Base-by-base conservation (phyloP, 768 basidiomycete genomes). In the Porpolomopsis calyptriformis region DNA sequence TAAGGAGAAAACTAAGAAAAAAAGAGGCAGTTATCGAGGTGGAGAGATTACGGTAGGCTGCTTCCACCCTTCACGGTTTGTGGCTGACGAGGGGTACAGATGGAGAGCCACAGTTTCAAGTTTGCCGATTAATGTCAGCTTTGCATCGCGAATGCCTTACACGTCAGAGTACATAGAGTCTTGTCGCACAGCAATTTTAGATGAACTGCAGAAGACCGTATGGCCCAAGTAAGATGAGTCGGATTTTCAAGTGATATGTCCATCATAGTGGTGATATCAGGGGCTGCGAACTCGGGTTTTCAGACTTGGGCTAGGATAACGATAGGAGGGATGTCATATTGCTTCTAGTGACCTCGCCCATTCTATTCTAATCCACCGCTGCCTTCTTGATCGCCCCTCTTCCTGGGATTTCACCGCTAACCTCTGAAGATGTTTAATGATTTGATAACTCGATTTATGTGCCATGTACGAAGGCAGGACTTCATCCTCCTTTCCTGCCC, bases 1-100 rank as follows among this genome's bases (percentile, higher is more conserved):
- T 45, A 99, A 98, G 65, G 94, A 96, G 73, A 99, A 99, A 67
- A 97, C 96, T 69, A 99, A 98, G 78, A 98, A 98, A 69, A 99
- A 99, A 68, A 72, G 86, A 55, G 94, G 92, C 2, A 90, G 84
- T 50, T 97, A 97, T 64, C 77, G 78, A 37, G 92, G 94, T 10
- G 94, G 94, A 33, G 88, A 93, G 59, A 99, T 99, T 50, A 94
- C 92, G 40, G 90, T 93, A 53, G 60, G 76, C 18, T 44, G 48
- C 39, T 25, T 24, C 29, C 3, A 31, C 39, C 49, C 37, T 48
- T 6, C 9, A n/a, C n/a, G n/a, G 25, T 8, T 33, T 26, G 26
- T 10, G 20, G 24, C 20, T 47, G 40, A 11, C 47, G 23, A 45
- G 37, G 19, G 49, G 16, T 26, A 46, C 49, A 91, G 83, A 69